Conservation (phyloP, 1,284 basidiomycete species). For the Coriolopsis trogii region DNA sequence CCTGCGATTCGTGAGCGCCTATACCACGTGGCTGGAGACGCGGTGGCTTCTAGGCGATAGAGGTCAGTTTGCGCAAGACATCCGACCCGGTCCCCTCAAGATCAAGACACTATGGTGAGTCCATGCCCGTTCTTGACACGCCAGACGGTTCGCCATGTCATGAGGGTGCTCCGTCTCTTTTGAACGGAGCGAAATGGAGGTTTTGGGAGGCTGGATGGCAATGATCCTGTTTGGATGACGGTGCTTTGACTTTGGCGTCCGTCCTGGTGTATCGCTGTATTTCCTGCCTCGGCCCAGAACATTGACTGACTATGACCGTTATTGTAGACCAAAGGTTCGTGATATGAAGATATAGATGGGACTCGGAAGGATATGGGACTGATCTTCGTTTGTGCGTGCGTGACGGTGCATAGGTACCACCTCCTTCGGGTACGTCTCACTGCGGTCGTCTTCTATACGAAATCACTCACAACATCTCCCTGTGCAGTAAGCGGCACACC, state of each 20-base stretch:
- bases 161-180: slow-evolving; percentile 14
- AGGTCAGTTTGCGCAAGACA: slow-evolving; percentile 23
- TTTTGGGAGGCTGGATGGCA: slow-evolving; percentile 36
- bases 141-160: slow-evolving; percentile 20
- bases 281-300: slow-evolving; percentile 4
- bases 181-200: slow-evolving; percentile 30
- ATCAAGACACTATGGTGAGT: slow-evolving; percentile 42
- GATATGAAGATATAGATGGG: slow-evolving; percentile 4
- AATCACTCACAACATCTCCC: neutral
- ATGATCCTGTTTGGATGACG: slow-evolving; percentile 32
- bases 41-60: slow-evolving; percentile 22
- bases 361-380: slow-evolving; percentile 16
- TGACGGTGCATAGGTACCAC: slow-evolving; percentile 72
- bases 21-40: slow-evolving; percentile 20
- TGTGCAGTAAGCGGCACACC: slow-evolving; percentile 90
- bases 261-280: slow-evolving; percentile 20
- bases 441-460: neutral
- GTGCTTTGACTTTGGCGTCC: slow-evolving; percentile 32
- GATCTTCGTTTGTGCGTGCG: slow-evolving; percentile 24
- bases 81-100: slow-evolving; percentile 34
- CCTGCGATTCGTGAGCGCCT: slow-evolving; percentile 3
- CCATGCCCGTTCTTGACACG: slow-evolving; percentile 22
- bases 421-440: slow-evolving; percentile 77
- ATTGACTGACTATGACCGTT: slow-evolving; percentile 16
- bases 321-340: slow-evolving; percentile 77